phyloP scores from a whole-genome alignment of 257 asterid species.

The Capsicum pubescens region DNA sequence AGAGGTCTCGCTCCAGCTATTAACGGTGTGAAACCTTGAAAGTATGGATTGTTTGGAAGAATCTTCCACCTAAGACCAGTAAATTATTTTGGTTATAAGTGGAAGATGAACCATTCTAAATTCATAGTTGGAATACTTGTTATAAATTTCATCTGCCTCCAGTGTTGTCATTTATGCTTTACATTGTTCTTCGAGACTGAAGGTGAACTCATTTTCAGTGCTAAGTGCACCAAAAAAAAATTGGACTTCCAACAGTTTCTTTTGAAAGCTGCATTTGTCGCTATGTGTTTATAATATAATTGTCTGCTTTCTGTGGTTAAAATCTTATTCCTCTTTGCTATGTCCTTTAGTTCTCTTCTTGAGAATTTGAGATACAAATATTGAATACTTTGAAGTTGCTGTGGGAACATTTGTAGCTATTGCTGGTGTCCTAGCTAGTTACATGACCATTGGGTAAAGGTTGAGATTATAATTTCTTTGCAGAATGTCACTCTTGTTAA shows the following conservation, averaged over 20 bases:
- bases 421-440: background rate
- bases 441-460: background rate
- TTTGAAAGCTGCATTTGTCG: background rate
- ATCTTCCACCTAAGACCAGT: slow-evolving; percentile 35
- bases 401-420: background rate
- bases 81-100: slow-evolving; percentile 32
- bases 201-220: slow-evolving; percentile 13
- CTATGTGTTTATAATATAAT: background rate
- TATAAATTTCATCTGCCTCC: background rate
- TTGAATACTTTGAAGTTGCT: background rate
- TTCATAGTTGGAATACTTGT: slow-evolving; percentile 22
- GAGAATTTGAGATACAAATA: background rate
- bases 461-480: background rate
- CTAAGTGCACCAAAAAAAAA: background rate
- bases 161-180: slow-evolving; percentile 22
- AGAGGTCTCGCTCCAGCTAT: slow-evolving; percentile 80
- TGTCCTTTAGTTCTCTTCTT: background rate
- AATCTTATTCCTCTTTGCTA: background rate
- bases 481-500: background rate
- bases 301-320: slow-evolving; percentile 2
- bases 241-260: background rate
- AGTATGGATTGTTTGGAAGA: slow-evolving; percentile 40
- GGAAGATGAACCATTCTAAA: slow-evolving; percentile 35
- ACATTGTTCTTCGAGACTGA: slow-evolving; percentile 32
- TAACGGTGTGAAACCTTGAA: slow-evolving; percentile 64